These are phyloP conservation scores for Physaria fendleri DNA, from an alignment of 345 rosid genomes.

Conservation along the genomic window DNA sequence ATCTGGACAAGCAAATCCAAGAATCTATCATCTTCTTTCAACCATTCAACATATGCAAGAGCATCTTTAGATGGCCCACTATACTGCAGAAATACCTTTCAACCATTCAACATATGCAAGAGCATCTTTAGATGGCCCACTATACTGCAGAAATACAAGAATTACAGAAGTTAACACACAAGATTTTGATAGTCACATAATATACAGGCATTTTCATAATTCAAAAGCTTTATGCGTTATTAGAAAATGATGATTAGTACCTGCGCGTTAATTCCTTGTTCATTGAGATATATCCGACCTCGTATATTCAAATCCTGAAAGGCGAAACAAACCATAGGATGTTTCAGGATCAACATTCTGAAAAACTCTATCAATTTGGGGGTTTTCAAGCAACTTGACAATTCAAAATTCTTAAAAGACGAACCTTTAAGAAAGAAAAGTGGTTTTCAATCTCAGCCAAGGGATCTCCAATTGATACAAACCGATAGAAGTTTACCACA, in stretches of 20 bases:
- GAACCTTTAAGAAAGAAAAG: slow-evolving; percentile 57
- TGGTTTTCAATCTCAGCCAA: slow-evolving; percentile 59
- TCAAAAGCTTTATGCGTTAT: slow-evolving; percentile 2
- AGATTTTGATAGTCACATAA: not conserved
- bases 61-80: slow-evolving; percentile 84
- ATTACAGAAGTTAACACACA: slow-evolving; percentile 5
- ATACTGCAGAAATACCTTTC: slow-evolving; percentile 65
- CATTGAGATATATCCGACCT: slow-evolving; percentile 79
- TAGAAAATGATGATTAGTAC: slow-evolving; percentile 30
- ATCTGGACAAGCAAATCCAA: slow-evolving; percentile 73
- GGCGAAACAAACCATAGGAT: not conserved
- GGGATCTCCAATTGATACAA: slow-evolving; percentile 58
- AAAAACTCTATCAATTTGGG: not conserved
- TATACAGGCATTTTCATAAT: not conserved
- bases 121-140: slow-evolving; percentile 79
- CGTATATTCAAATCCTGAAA: slow-evolving; percentile 56
- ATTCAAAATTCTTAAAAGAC: not conserved
- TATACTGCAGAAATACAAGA: slow-evolving; percentile 58
- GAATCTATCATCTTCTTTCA: slow-evolving; percentile 58
- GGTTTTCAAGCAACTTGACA: not conserved
- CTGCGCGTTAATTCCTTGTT: slow-evolving; percentile 96
- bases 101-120: slow-evolving; percentile 79
- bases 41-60: slow-evolving; percentile 75
- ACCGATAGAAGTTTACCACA: slow-evolving; percentile 73
- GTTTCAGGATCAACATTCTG: not conserved